Conservation (phyloP, 2,329 filamentous ascomycete species). For the Neonectria faginata region DNA sequence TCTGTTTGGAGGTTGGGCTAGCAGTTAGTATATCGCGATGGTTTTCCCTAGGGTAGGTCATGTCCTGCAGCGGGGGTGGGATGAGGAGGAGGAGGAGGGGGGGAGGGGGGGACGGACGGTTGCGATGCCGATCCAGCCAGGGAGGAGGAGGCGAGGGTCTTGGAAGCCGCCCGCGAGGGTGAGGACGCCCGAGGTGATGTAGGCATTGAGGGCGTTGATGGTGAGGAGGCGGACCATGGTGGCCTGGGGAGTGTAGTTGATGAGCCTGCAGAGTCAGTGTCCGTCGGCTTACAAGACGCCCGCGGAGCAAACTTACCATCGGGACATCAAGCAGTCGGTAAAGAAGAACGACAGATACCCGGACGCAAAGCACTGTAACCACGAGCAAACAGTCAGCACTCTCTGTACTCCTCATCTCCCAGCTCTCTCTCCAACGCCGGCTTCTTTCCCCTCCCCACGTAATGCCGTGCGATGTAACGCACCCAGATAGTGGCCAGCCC, state of each 20-base stretch:
- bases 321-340: constrained; percentile 85
- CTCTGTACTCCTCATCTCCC: constrained; percentile 10
- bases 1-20: constrained; percentile 56
- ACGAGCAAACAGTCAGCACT: constrained; percentile 23
- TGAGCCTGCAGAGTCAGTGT: constrained; percentile 67
- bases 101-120: constrained; percentile 62
- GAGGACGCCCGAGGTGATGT: constrained; percentile 78
- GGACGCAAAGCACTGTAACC: constrained; percentile 75
- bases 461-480: constrained; percentile 48
- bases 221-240: constrained; percentile 83
- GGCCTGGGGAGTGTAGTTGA: constrained; percentile 85
- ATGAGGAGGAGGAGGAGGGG: not conserved
- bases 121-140: constrained; percentile 82
- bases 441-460: not conserved
- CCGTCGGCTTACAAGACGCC: not conserved
- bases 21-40: constrained; percentile 16
- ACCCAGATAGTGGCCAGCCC: constrained; percentile 81
- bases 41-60: not conserved
- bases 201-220: constrained; percentile 79
- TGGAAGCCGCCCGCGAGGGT: constrained; percentile 76
- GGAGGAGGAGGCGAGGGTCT: constrained; percentile 77
- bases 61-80: constrained; percentile 11
- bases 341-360: constrained; percentile 87
- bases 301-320: constrained; percentile 67
- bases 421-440: not conserved